Percentiles rank a stretch among this genome's conserved stretches.
phyloP scores from a whole-genome alignment of 2,329 filamentous ascomycete species.

The Sporothrix variecibatus region DNA sequence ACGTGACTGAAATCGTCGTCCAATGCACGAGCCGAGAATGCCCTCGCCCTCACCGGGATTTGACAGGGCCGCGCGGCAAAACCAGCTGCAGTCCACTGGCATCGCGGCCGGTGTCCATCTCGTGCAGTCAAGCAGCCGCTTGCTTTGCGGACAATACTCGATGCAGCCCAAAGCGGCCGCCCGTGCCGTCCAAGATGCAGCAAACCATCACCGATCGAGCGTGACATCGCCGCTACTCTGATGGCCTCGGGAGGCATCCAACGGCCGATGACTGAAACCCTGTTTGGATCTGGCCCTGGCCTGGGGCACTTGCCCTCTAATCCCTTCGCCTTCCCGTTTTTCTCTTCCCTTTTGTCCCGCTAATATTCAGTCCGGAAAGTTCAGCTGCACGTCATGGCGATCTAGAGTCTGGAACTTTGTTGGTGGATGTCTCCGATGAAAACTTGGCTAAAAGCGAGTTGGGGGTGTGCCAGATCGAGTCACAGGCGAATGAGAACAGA shows the following conservation, averaged over 20 bases:
- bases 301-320: background rate
- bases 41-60: background rate
- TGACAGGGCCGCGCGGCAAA: background rate
- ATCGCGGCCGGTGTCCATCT: background rate
- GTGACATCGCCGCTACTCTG: conserved; percentile 9
- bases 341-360: background rate
- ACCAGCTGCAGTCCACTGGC: background rate
- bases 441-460: background rate
- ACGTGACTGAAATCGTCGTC: background rate
- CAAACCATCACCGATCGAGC: conserved; percentile 11
- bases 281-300: background rate
- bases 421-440: background rate
- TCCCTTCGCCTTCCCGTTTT: too few relatives aligned
- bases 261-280: background rate
- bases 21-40: background rate
- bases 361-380: background rate
- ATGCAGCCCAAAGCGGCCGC: background rate
- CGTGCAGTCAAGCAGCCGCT: background rate
- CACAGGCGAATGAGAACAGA: background rate
- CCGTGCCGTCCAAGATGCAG: conserved; percentile 1
- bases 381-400: conserved; percentile 7
- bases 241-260: conserved; percentile 4
- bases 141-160: background rate
- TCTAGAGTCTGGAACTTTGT: background rate
- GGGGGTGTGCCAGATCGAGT: background rate